These are phyloP conservation scores for Colletotrichum ledebouriae DNA, from an alignment of 2,329 filamentous ascomycete species.

Conservation along the genomic window DNA sequence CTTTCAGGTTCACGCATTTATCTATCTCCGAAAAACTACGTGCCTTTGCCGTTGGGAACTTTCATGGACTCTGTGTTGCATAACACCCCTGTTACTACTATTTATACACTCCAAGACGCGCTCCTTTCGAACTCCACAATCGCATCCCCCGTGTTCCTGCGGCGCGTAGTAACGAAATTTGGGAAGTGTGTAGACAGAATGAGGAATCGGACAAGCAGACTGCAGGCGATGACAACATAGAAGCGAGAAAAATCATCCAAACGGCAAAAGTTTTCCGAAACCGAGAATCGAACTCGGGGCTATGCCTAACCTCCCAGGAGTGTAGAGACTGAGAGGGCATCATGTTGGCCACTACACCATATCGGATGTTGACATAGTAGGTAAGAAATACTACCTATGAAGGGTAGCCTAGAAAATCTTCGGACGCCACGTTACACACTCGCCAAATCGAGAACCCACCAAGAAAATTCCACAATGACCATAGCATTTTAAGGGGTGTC, in stretches of 20 bases:
- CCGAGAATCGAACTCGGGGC: conserved; percentile 42
- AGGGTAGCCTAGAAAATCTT: fast-evolving
- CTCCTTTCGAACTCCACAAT: conserved; percentile 1
- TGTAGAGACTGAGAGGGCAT: conserved; percentile 21
- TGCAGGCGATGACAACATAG: background rate
- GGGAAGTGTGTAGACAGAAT: background rate
- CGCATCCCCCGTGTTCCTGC: background rate
- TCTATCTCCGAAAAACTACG: too few relatives aligned
- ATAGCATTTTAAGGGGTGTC: background rate
- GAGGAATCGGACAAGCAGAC: background rate
- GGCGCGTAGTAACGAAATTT: conserved; percentile 4
- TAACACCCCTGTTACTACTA: conserved; percentile 2
- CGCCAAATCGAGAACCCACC: background rate
- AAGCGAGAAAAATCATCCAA: background rate
- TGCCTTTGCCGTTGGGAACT: too few relatives aligned
- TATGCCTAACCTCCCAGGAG: conserved; percentile 25
- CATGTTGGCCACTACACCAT: conserved; percentile 41
- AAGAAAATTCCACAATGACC: background rate
- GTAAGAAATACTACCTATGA: background rate
- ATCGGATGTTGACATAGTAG: background rate
- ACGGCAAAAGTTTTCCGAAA: conserved; percentile 23
- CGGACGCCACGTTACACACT: too few relatives aligned
- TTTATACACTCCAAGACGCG: conserved; percentile 9
- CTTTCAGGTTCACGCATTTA: too few relatives aligned
- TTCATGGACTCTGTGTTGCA: too few relatives aligned